Percentiles rank a stretch among this genome's conserved stretches.
Evolutionary conservation across 768 basidiomycete genomes (phyloP).

Genomic region (Wakefieldia striispora): DNA sequence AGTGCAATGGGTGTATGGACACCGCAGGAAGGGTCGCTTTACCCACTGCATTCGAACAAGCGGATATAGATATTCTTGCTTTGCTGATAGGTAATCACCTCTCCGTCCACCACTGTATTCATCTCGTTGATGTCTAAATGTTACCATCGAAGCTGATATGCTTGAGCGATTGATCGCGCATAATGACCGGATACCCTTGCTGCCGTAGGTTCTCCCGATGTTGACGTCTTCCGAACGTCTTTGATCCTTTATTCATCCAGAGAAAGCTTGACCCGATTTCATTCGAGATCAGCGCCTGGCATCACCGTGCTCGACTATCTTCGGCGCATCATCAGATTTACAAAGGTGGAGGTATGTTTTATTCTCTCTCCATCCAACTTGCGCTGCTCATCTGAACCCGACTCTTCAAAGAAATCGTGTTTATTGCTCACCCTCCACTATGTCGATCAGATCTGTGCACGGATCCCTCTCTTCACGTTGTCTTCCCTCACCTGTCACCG

Average conservation of each 20-base stretch:
- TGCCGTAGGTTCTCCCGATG: conserved; percentile 55
- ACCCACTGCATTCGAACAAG: conserved; percentile 82
- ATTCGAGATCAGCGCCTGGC: conserved; percentile 85
- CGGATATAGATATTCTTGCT: conserved; percentile 78
- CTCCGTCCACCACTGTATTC: conserved; percentile 17
- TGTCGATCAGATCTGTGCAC: conserved; percentile 90
- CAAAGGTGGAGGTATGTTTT: conserved; percentile 84
- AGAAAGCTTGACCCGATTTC: conserved; percentile 92
- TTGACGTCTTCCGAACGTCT: conserved; percentile 12
- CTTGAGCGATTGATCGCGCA: conserved; percentile 90
- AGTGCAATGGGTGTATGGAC: conserved; percentile 82
- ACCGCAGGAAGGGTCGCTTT: conserved; percentile 73
- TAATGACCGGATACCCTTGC: conserved; percentile 94
- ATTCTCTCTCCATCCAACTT: not conserved
- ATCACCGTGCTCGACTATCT: conserved; percentile 93
- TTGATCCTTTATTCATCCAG: conserved; percentile 40
- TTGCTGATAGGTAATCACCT: conserved; percentile 76
- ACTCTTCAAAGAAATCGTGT: conserved; percentile 60
- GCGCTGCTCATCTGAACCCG: conserved; percentile 4
- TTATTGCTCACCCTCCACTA: conserved; percentile 83
- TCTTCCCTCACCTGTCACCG: conserved; percentile 97
- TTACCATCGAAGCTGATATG: conserved; percentile 76
- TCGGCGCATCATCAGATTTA: conserved; percentile 89
- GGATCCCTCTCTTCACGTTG: conserved; percentile 85
- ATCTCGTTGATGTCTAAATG: conserved; percentile 17